Percentiles rank a stretch among this genome's conserved stretches.
phyloP scores from a whole-genome alignment of 202 grass and related monocot species.

The Cymbopogon flexuosus region DNA sequence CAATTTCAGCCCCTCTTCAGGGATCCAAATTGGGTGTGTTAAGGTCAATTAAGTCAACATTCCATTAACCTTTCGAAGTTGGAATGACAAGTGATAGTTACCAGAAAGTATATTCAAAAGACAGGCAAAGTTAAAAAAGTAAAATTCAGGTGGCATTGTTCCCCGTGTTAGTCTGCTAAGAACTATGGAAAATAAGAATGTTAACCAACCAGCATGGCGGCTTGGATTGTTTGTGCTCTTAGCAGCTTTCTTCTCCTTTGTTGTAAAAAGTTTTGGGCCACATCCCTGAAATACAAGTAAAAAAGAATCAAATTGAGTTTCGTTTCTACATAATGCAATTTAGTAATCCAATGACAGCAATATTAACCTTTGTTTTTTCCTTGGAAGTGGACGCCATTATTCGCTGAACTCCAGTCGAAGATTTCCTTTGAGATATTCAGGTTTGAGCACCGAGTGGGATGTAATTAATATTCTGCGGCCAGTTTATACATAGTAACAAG shows the following conservation, averaged over 20 bases:
- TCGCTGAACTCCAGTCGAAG: neutral
- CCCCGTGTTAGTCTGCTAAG: neutral
- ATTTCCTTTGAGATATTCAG: neutral
- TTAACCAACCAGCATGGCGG: constrained; percentile 42
- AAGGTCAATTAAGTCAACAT: neutral
- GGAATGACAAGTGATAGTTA: neutral
- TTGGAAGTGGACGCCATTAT: constrained; percentile 44
- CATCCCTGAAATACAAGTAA: constrained; percentile 38
- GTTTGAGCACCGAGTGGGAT: neutral
- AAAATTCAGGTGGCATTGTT: neutral
- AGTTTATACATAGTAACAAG: neutral
- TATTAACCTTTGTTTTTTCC: constrained; percentile 62
- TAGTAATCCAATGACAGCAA: neutral
- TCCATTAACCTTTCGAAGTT: neutral
- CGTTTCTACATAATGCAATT: neutral
- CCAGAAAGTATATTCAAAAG: neutral
- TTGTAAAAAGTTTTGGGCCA: constrained; percentile 40
- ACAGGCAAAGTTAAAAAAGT: neutral
- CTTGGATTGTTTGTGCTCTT: constrained; percentile 34
- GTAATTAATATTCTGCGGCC: neutral
- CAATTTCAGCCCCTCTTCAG: neutral
- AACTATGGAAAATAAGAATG: neutral
- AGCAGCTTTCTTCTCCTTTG: constrained; percentile 59
- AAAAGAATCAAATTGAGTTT: neutral
- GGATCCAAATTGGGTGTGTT: neutral